Percentiles rank a stretch among this genome's conserved stretches.
phyloP scores from a whole-genome alignment of 2,329 filamentous ascomycete species.

The Rutstroemia sp. region DNA sequence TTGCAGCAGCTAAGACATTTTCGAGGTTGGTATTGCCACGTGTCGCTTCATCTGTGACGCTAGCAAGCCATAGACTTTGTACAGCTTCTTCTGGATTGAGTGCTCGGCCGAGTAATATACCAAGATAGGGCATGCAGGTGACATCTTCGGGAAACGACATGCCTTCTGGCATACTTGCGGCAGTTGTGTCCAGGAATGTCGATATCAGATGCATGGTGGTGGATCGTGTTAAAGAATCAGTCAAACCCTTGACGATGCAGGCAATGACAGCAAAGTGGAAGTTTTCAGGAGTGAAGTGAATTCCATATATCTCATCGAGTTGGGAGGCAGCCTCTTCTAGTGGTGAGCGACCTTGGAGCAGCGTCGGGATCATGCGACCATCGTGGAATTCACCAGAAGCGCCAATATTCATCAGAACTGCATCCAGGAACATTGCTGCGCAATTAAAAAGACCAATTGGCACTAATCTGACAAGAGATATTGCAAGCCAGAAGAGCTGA shows the following conservation, averaged over 20 bases:
- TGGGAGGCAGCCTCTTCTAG: constrained; percentile 55
- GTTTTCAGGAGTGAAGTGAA: constrained; percentile 55
- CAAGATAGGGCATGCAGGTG: constrained; percentile 46
- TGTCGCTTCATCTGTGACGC: constrained; percentile 27
- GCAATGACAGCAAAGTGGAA: constrained; percentile 63
- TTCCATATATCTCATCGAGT: constrained; percentile 58
- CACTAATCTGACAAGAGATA: constrained; percentile 58
- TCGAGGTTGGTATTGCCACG: constrained; percentile 34
- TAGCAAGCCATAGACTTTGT: constrained; percentile 53
- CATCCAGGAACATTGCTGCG: constrained; percentile 56
- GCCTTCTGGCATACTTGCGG: constrained; percentile 24
- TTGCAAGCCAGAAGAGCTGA: constrained; percentile 64
- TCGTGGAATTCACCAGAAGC: constrained; percentile 52
- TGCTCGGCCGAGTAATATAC: constrained; percentile 50
- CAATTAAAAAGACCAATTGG: constrained; percentile 58
- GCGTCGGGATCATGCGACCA: constrained; percentile 49
- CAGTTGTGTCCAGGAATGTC: constrained; percentile 50
- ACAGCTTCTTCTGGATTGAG: constrained; percentile 51
- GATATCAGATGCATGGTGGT: constrained; percentile 54
- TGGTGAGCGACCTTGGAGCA: constrained; percentile 53
- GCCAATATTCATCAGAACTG: constrained; percentile 57
- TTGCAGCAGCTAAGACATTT: constrained; percentile 35
- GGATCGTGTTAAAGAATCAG: constrained; percentile 52
- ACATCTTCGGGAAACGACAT: constrained; percentile 24
- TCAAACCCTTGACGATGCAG: constrained; percentile 55